Evolutionary conservation across 768 basidiomycete species (phyloP).

Genomic region (Suillus tomentosus): DNA sequence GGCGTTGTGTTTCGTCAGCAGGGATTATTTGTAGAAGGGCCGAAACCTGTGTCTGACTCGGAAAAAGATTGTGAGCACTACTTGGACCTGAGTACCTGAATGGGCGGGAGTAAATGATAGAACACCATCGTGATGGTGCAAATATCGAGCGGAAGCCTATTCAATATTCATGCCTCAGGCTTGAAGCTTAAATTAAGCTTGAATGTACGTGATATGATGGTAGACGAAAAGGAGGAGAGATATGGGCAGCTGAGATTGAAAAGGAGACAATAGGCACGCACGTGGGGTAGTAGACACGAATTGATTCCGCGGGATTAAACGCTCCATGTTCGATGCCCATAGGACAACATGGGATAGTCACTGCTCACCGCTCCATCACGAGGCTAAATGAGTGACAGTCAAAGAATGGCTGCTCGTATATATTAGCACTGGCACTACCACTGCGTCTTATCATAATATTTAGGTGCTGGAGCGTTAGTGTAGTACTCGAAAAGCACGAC

Average conservation of each 20-base stretch:
- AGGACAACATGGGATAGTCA: background rate
- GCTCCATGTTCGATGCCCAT: too few relatives aligned
- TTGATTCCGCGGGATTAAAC: too few relatives aligned
- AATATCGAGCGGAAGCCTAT: too few relatives aligned
- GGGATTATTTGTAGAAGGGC: background rate
- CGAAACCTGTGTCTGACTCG: background rate
- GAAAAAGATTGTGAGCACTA: background rate
- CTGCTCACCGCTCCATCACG: background rate
- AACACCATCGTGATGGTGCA: too few relatives aligned
- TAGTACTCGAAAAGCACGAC: background rate
- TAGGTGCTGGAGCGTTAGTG: background rate
- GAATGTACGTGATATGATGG: too few relatives aligned
- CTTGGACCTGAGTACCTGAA: background rate
- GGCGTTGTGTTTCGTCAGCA: background rate
- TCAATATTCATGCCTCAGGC: too few relatives aligned
- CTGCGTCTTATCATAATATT: constrained; percentile 1
- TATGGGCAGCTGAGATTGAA: too few relatives aligned
- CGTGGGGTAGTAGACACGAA: too few relatives aligned
- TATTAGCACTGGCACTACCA: background rate
- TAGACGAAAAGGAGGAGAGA: too few relatives aligned
- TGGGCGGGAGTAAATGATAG: too few relatives aligned
- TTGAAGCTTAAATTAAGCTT: too few relatives aligned
- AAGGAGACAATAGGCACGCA: too few relatives aligned
- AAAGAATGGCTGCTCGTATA: background rate
- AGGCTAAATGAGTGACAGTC: background rate